These are phyloP conservation scores for Sclerospora graminicola DNA, from an alignment of 352 stramenopile genomes.

Conservation along the genomic window DNA sequence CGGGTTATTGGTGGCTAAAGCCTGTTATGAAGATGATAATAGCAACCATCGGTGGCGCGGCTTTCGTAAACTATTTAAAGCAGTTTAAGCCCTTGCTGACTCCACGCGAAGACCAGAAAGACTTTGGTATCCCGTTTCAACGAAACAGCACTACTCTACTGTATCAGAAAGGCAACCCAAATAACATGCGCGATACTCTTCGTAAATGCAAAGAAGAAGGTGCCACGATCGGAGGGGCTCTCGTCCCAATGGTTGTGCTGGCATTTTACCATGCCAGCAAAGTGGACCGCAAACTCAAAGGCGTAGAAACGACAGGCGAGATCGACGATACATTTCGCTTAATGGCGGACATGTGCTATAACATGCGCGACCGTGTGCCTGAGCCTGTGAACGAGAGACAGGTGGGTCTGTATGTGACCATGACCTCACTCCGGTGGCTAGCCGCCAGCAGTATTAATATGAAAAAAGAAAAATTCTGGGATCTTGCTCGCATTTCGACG, in stretches of 20 bases:
- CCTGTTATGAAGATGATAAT: conserved; percentile 20
- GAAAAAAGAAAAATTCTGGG: conserved; percentile 38
- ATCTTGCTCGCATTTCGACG: conserved; percentile 32
- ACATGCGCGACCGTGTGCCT: conserved; percentile 31
- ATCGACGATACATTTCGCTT: conserved; percentile 28
- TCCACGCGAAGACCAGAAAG: conserved; percentile 29
- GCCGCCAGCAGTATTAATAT: conserved; percentile 34
- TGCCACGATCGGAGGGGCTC: conserved; percentile 30
- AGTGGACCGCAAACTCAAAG: conserved; percentile 22
- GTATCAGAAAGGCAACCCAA: conserved; percentile 23
- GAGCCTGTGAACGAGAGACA: conserved; percentile 14
- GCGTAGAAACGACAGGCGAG: conserved; percentile 8
- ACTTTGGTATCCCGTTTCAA: conserved; percentile 24
- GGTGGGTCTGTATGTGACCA: conserved; percentile 43
- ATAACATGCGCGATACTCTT: conserved; percentile 34
- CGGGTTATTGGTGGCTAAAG: conserved; percentile 30
- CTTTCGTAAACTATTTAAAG: conserved; percentile 38
- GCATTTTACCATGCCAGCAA: conserved; percentile 38
- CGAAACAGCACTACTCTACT: conserved; percentile 35
- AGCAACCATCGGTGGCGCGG: conserved; percentile 10
- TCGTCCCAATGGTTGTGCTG: conserved; percentile 33
- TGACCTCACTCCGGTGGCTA: conserved; percentile 31
- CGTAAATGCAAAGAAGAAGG: conserved; percentile 30
- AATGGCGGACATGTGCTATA: conserved; percentile 36
- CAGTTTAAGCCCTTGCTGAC: conserved; percentile 32